Base-by-base conservation (phyloP, 2,329 filamentous ascomycete species). In the Fusarium liriodendri region DNA sequence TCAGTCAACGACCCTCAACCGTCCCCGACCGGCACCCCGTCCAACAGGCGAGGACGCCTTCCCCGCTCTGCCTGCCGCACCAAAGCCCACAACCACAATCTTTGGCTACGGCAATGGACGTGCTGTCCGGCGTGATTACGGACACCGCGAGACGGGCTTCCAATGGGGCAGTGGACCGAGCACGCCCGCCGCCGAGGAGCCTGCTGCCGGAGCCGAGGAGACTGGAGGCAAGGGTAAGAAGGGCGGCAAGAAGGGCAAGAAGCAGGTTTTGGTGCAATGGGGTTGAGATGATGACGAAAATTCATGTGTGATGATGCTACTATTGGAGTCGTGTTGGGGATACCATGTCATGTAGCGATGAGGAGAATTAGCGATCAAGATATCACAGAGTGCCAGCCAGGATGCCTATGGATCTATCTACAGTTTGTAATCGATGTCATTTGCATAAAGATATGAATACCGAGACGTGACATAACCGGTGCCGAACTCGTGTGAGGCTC, bases 11-110 rank as follows among this genome's bases (percentile, higher is more conserved):
- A 55, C 71, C 62, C 55, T 69, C 62, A 72, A 72, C 64, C 74
- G 66, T n/a, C 67, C 38, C 37, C 72, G 65, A 29, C 77, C 64
- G 18, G 57, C 68, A n/a, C 71, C 71, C 37, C 76, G 74, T 37
- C 69, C 77, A 29, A 79, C 78, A 33, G 82, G 81, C 55, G 83
- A 84, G 52, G 92, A 95, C 71, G 90, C 91, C 0, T 98, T 98
- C 83, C 96, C 95, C 0, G 92, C 95, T 2, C 87, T 98, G 1
- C 95, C 95, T 0, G 87, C 91, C 0, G 95, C 95, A 1, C 89
- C 93, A 0, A 98, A 92, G 78, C 89, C 89, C 4, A 85, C 85
- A 47, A 90, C 89, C 2, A 90, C 89, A 0, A 90, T 92, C 52
- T 91, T 91, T 64, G 89, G 89, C 4, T 91, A 91, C 75, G 90